Evolutionary conservation across 192 early-diverging fungal species (phyloP).

Genomic region (Coemansia sp.): DNA sequence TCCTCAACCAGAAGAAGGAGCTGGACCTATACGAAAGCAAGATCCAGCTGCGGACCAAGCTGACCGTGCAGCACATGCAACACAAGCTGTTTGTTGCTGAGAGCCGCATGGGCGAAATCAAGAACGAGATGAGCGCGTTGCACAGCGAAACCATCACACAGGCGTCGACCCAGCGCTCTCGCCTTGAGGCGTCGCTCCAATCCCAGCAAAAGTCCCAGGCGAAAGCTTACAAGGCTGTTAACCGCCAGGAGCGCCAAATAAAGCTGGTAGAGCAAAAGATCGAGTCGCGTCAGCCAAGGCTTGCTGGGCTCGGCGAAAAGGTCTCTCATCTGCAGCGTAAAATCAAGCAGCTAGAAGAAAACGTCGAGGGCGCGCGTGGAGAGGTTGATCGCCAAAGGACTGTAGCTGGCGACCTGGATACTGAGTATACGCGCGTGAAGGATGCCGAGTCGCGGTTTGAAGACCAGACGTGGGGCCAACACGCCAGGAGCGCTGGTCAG

Average conservation of each 20-base stretch:
- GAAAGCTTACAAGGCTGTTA: conserved; percentile 65
- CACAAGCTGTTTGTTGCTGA: conserved; percentile 94
- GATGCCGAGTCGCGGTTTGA: conserved; percentile 58
- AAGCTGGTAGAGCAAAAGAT: conserved; percentile 71
- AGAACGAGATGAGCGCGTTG: conserved; percentile 60
- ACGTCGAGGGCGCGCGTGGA: conserved; percentile 51
- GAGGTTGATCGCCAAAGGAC: conserved; percentile 59
- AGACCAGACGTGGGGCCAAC: conserved; percentile 38
- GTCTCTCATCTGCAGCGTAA: conserved; percentile 70
- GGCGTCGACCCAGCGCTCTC: conserved; percentile 50
- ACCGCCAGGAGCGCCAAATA: conserved; percentile 72
- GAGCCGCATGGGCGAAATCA: conserved; percentile 58
- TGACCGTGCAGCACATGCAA: conserved; percentile 70
- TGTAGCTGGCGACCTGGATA: conserved; percentile 56
- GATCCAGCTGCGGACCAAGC: conserved; percentile 60
- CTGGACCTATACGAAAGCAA: conserved; percentile 79
- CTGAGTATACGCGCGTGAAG: conserved; percentile 56
- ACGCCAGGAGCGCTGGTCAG: conserved; percentile 27
- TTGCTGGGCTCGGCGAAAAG: conserved; percentile 66
- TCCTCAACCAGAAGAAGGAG: conserved; percentile 88
- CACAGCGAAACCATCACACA: conserved; percentile 46
- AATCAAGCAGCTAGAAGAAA: conserved; percentile 60
- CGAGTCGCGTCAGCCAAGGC: conserved; percentile 57
- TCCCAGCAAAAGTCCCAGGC: conserved; percentile 72
- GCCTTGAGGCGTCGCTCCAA: conserved; percentile 61